Evolutionary conservation across 495 filamentous ascomycete genomes (phyloP).

Genomic region (Durotheca rogersii): DNA sequence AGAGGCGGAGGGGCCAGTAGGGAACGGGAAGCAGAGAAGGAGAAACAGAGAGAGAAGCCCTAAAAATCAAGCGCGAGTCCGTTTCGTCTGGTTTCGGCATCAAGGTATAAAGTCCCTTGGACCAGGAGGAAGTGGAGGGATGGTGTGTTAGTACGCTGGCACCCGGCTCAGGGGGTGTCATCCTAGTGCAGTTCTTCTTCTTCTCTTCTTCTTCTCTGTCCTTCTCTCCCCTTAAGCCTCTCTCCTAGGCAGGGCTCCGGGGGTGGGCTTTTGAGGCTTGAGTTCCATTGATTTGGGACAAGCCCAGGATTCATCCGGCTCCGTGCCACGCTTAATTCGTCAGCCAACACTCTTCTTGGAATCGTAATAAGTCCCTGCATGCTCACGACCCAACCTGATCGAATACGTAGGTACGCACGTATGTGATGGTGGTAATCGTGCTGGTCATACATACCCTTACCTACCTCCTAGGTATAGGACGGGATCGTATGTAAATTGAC

Average conservation of each 20-base stretch:
- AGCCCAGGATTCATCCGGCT: conserved; percentile 22
- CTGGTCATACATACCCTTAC: too few species aligned
- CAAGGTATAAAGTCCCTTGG: conserved; percentile 26
- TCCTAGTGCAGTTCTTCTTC: conserved; percentile 2
- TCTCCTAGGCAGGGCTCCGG: too few species aligned
- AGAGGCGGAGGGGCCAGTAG: conserved; percentile 8
- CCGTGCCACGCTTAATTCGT: conserved; percentile 10
- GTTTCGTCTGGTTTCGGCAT: conserved; percentile 29
- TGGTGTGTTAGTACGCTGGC: background rate
- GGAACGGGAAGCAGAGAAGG: background rate
- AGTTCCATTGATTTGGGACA: conserved; percentile 33
- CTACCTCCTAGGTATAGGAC: too few species aligned
- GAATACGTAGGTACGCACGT: background rate
- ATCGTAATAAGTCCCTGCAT: conserved; percentile 28
- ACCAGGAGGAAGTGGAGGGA: conserved; percentile 14
- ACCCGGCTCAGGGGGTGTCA: conserved; percentile 18
- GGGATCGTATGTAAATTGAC: too few species aligned
- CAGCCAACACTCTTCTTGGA: conserved; percentile 16
- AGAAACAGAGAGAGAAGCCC: conserved; percentile 11
- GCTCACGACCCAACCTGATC: conserved; percentile 1
- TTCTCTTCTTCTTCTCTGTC: background rate
- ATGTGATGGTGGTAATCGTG: too few species aligned
- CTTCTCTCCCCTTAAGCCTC: conserved; percentile 1
- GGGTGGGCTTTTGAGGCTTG: conserved; percentile 20
- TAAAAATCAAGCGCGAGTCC: conserved; percentile 10